phyloP scores from a whole-genome alignment of 306 rosid genomes.

The Arachis stenosperma region DNA sequence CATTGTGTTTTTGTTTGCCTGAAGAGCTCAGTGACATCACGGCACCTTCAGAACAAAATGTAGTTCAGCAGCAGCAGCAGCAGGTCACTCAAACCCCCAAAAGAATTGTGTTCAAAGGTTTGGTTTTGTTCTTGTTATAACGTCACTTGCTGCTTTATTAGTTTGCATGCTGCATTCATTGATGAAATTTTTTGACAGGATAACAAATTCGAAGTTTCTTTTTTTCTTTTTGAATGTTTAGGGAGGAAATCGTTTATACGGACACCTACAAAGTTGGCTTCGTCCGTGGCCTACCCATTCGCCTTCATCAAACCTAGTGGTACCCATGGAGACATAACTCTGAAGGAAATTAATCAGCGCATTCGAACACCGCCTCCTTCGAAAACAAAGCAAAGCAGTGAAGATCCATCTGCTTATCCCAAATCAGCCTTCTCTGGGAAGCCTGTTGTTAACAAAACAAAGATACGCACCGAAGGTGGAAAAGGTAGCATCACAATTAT shows the following conservation, averaged over 20 bases:
- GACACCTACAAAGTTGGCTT: constrained; percentile 73
- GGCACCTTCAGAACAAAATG: constrained; percentile 54
- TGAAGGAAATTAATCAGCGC: constrained; percentile 95
- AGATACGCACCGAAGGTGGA: constrained; percentile 92
- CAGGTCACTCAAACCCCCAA: constrained; percentile 48
- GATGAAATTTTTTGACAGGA: background rate
- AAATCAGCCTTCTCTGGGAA: constrained; percentile 98
- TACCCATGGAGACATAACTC: constrained; percentile 89
- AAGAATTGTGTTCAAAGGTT: constrained; percentile 83
- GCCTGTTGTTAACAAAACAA: constrained; percentile 94
- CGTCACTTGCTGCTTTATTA: constrained; percentile 12
- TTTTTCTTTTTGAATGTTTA: constrained; percentile 42
- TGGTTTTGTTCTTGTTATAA: constrained; percentile 16
- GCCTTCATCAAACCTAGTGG: constrained; percentile 95
- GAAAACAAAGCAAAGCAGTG: constrained; percentile 54
- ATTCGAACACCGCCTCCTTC: constrained; percentile 77
- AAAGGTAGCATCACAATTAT: constrained; percentile 98
- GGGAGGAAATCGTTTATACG: constrained; percentile 78
- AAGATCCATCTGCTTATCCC: constrained; percentile 70
- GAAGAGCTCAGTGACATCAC: constrained; percentile 54
- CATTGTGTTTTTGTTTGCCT: constrained; percentile 23
- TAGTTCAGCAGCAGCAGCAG: constrained; percentile 43
- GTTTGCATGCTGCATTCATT: background rate
- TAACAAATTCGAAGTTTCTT: constrained; percentile 27
- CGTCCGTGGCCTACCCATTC: constrained; percentile 94